Evolutionary conservation across 2,329 filamentous ascomycete genomes (phyloP), one percentile per base, ranked within the genome.

Genomic region (Arthrobotrys sphaeroides): DNA sequence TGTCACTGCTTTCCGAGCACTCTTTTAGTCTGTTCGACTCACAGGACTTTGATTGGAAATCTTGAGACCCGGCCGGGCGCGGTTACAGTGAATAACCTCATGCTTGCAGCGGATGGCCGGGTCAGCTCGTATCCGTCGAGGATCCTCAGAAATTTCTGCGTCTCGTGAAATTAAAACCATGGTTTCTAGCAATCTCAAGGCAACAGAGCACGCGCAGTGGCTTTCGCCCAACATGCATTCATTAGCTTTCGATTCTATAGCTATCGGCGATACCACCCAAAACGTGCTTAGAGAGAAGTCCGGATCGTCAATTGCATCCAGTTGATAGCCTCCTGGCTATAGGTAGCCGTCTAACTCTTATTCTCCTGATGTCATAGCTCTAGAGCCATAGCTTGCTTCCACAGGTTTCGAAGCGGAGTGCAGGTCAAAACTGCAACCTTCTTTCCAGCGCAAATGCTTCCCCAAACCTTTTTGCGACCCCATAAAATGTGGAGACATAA

Each of bases 41-140:
- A 42, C 24, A 42, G 10, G 26, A n/a, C n/a, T 38, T 36, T 59
- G 57, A 57, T 64, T 72, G 67, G 57, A 64, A 49, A 70, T 64
- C 36, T 18, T 28, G 49, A 38, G 31, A 22, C 31, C 31, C 38
- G 26, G 28, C 59, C 38, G 45, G 51, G 38, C 47, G 53, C 36
- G 47, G 38, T 38, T 16, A 16, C 13, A 43, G 22, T 12, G 16
- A 40, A 57, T 42, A 43, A 47, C 42, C 65, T 60, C 51, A 68
- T 68, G 65, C 65, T 49, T 51, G 65, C 43, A 69, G 53, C 65
- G 65, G 65, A 61, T 61, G 45, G 55, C 36, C 59, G 57, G 67
- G 67, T 40, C 57, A 55, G 67, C 47, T 61, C 45, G 59, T 72
- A 64, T 72, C 67, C 67, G 67, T 59, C 67, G 43, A 65, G 20